A percentile compares a stretch with the other conserved stretches of the same genome.
These are phyloP conservation scores for Pinus tabuliformis DNA, from an alignment of 75 land plant genomes.

Conservation along the genomic window DNA sequence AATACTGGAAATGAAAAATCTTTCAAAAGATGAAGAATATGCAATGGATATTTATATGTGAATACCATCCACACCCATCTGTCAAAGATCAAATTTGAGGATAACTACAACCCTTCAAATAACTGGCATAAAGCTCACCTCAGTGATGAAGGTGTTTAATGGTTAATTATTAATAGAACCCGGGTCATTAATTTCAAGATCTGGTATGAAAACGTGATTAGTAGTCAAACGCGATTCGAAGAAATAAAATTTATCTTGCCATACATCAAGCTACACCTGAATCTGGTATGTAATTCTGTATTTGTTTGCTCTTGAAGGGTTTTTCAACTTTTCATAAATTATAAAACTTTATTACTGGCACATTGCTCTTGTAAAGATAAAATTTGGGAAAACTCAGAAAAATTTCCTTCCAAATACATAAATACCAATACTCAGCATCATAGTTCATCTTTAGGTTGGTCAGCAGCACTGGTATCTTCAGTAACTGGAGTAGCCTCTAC, in stretches of 20 bases:
- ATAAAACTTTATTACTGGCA: neutral
- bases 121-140: too few relatives aligned
- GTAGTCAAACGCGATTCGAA: too few relatives aligned
- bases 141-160: too few relatives aligned
- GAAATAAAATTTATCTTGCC: neutral
- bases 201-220: too few relatives aligned
- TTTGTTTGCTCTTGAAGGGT: neutral
- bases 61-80: too few relatives aligned
- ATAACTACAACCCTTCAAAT: too few relatives aligned
- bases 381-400: constrained; percentile 8
- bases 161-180: too few relatives aligned
- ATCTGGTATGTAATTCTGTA: neutral
- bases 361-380: neutral
- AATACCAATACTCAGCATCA: neutral
- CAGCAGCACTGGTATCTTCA: neutral
- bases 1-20: too few relatives aligned
- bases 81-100: too few relatives aligned
- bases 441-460: constrained; percentile 8
- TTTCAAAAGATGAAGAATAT: too few relatives aligned
- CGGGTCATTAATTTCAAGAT: too few relatives aligned
- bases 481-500: neutral
- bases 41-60: too few relatives aligned
- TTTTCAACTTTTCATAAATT: neutral
- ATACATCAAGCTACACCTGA: neutral
- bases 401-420: neutral